Evolutionary conservation across 1,284 basidiomycete genomes (phyloP), one percentile per base, ranked within the genome.

Genomic region (Taiwanofungus camphoratus): DNA sequence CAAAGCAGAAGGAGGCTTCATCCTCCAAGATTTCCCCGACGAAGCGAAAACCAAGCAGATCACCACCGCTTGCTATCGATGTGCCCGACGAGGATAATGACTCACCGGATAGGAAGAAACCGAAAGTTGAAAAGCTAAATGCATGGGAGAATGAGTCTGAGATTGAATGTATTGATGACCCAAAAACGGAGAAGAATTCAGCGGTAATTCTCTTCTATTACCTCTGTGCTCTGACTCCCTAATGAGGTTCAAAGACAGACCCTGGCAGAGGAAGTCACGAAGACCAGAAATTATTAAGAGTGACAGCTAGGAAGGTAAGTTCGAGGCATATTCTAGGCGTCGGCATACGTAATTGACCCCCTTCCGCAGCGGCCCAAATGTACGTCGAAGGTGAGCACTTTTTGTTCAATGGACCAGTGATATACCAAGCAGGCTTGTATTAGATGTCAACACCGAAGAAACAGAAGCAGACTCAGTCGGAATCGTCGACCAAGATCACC

Each of bases 1-100:
- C 77, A 5, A 87, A 82, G 56, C 84, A 84, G 53, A 15, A 37
- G 31, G 33, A 42, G n/a, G n/a, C 43, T 20, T 27, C 44, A 11
- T 36, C 39, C 22, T 36, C 45, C 26, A 41, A 19, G 38, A 24
- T 16, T 33, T 18, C 39, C 0, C 13, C 18, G 21, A 24, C 20
- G 5, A 48, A 51, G 30, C 44, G 39, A 12, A 55, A 57, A 33
- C 52, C 52, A 13, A 53, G 45, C 27, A n/a, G 45, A 7, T 50
- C 54, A 7, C 49, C 53, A 4, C 19, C 37, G 16, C 31, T 46
- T 16, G 34, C 43, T 4, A 26, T 29, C 18, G 40, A 37, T 12
- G 29, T 34, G 11, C 7, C 29, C 36, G 30, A 27, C 9, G 18
- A 43, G 19, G 32, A 22, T 2, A 38, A 30, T 22, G 41, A 52